Conservation (phyloP, 208 protist species). For the Leishmania major region DNA sequence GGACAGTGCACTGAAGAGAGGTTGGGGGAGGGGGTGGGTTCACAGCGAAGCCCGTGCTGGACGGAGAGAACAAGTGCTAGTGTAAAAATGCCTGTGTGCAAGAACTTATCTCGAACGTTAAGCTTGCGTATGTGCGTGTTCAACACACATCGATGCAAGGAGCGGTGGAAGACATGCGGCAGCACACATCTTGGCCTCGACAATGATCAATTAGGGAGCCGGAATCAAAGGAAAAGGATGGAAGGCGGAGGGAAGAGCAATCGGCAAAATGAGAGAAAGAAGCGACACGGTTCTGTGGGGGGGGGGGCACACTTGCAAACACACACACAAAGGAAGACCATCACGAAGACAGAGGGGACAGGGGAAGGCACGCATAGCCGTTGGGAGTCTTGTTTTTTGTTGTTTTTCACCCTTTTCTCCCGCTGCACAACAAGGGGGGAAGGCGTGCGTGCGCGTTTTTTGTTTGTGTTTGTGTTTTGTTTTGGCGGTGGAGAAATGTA, state of each 20-base stretch:
- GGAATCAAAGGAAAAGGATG: not conserved
- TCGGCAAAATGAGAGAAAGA: constrained; percentile 15
- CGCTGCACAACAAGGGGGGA: not conserved
- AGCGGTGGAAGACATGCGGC: not conserved
- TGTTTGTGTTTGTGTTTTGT: no score
- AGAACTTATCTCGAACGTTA: not conserved
- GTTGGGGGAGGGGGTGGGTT: not conserved
- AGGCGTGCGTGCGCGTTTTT: not conserved
- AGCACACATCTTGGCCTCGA: not conserved
- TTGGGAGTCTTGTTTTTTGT: not conserved
- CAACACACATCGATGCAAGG: not conserved
- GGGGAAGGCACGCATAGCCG: not conserved
- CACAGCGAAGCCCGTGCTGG: not conserved
- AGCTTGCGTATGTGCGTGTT: not conserved
- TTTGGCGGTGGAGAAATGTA: not conserved
- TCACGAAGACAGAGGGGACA: not conserved
- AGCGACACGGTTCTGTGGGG: not conserved
- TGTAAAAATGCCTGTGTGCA: not conserved
- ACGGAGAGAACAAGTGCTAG: no score
- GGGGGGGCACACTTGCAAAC: not conserved
- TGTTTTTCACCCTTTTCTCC: not conserved
- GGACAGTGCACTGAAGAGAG: not conserved
- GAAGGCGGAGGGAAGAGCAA: not conserved
- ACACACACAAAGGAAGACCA: not conserved
- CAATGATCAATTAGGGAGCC: not conserved